phyloP scores from a whole-genome alignment of 345 rosid genomes.

The Pugionium dolabratum region DNA sequence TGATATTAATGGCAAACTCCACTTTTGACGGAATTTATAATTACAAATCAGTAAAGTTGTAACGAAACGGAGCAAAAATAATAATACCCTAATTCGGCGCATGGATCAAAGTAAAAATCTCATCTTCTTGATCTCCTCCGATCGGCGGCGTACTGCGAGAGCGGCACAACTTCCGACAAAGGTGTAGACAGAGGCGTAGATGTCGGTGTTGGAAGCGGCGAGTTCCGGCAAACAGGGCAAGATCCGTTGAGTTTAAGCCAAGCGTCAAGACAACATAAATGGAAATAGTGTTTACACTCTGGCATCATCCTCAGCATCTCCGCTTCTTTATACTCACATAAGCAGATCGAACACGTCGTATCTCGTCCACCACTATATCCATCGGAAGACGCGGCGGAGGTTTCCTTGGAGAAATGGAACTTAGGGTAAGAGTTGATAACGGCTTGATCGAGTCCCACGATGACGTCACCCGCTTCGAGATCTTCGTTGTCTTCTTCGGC shows the following conservation, averaged over 20 bases:
- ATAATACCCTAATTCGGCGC: conserved; percentile 35
- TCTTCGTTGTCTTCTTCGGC: conserved; percentile 80
- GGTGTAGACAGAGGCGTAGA: conserved; percentile 94
- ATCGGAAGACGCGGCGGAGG: no score
- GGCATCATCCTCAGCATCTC: conserved; percentile 99
- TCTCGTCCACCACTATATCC: conserved; percentile 30
- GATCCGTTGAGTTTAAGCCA: conserved; percentile 98
- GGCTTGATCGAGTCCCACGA: conserved; percentile 68
- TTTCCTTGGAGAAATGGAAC: conserved; percentile 61
- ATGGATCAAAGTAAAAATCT: conserved; percentile 28
- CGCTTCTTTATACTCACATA: conserved; percentile 81
- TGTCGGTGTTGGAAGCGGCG: conserved; percentile 70
- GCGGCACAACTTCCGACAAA: conserved; percentile 89
- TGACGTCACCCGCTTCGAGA: conserved; percentile 43
- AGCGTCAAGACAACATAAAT: conserved; percentile 74
- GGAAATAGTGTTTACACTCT: conserved; percentile 88
- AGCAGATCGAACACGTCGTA: conserved; percentile 79
- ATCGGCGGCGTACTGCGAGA: conserved; percentile 87
- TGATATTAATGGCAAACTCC: conserved; percentile 30
- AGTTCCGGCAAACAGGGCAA: conserved; percentile 97
- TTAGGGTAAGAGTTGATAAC: conserved; percentile 92
- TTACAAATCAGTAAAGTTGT: conserved; percentile 38
- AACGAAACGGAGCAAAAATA: conserved; percentile 27
- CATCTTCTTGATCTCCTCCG: conserved; percentile 66
- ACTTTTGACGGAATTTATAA: conserved; percentile 18